Evolutionary conservation across 2,329 filamentous ascomycete species (phyloP), one percentile per base, ranked within the genome.

Genomic region (Trichoderma sp.): DNA sequence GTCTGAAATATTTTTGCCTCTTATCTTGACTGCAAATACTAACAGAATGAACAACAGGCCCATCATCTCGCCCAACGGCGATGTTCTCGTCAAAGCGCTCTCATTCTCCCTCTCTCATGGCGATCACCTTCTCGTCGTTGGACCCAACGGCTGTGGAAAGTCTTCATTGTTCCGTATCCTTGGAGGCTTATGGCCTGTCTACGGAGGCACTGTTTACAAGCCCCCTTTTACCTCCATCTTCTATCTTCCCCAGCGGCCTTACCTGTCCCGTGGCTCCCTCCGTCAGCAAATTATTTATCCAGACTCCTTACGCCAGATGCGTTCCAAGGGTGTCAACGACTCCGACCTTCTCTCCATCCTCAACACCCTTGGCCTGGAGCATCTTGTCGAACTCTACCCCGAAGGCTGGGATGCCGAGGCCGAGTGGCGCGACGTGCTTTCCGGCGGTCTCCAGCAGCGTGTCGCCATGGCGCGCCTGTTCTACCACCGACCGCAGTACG

Each of bases 251-350:
- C 96, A 99, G 77, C 89, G 96, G 1, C 96, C 96, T 0, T 99
- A 99, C 77, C 86, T 99, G 1, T 96, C 92, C 16, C 89, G 93
- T 65, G 96, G 96, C 26, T 94, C 92, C 1, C 87, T 99, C n/a
- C 90, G 96, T 49, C 94, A 98, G 79, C 96, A 99, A 76, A 94
- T 99, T 74, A 97, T 96, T 70, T 99, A 99, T 80, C 96, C 96
- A 0, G 96, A 99, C 79, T 91, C 89, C 10, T 80, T 97, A 21
- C 90, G 92, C 63, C 91, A 94, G 72, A 97, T 97, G 90, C 92
- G 92, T 54, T 87, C 90, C 71, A 94, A 94, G 76, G 90, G 91
- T 59, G 86, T 96, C 39, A 94, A 91, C 0, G 96, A 99, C 76
- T 84, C 86, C 0, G 92, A 97, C 74, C 87, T 99, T 1, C 83